A percentile compares a stretch with the other conserved stretches of the same genome.
Conservation (phyloP, 1,139 yeast genomes). For the Geotrichum klebahnii region DNA sequence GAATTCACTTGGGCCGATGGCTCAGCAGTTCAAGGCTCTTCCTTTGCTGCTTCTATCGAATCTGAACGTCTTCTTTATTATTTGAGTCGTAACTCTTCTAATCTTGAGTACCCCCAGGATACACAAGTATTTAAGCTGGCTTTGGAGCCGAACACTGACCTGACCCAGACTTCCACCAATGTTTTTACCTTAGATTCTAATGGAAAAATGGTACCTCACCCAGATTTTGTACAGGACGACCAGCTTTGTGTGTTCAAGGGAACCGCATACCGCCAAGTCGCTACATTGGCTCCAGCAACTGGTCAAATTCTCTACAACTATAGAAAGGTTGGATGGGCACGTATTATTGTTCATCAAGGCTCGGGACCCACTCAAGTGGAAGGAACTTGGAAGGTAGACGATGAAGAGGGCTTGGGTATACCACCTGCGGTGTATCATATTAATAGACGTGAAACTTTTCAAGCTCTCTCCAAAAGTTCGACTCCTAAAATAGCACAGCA, state of each 20-base stretch:
- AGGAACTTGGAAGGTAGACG: constrained; percentile 39
- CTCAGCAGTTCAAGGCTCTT: constrained; percentile 7
- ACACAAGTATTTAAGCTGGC: constrained; percentile 31
- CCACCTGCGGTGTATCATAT: constrained; percentile 35
- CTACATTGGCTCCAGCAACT: constrained; percentile 25
- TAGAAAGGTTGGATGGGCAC: constrained; percentile 38
- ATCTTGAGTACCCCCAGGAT: constrained; percentile 33
- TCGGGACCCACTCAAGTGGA: constrained; percentile 25
- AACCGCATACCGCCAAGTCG: constrained; percentile 32
- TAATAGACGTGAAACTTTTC: constrained; percentile 25
- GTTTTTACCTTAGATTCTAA: constrained; percentile 25
- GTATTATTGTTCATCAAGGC: constrained; percentile 30
- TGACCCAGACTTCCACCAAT: constrained; percentile 16
- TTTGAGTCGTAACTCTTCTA: constrained; percentile 31
- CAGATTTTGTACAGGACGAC: constrained; percentile 23
- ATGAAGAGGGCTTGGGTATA: constrained; percentile 35
- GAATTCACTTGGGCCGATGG: constrained; percentile 20
- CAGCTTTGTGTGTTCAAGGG: constrained; percentile 29
- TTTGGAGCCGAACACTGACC: constrained; percentile 29
- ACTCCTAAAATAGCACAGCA: constrained; percentile 23
- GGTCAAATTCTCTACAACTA: constrained; percentile 26
- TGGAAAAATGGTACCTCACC: constrained; percentile 29
- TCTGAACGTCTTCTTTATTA: constrained; percentile 31
- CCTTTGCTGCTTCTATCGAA: constrained; percentile 14
- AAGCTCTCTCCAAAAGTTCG: constrained; percentile 4